Evolutionary conservation across 2,329 filamentous ascomycete genomes (phyloP).

Genomic region (Colletotrichum godetiae): DNA sequence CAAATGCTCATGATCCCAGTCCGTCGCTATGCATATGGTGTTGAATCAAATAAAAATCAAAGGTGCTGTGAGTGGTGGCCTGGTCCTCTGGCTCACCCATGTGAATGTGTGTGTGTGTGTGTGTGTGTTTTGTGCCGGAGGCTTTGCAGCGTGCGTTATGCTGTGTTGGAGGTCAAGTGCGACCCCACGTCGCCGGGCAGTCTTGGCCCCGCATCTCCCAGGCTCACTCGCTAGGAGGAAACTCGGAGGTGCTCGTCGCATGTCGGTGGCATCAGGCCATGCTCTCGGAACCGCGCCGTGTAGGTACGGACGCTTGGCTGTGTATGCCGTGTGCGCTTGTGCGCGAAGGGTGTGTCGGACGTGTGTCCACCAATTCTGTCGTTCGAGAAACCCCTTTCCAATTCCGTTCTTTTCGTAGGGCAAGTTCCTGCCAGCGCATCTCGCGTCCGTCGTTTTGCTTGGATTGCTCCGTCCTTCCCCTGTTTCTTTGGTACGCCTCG

Average conservation of each 20-base stretch:
- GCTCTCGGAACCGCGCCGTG: constrained; percentile 26
- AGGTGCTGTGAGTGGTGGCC: not conserved
- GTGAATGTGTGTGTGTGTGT: too few species aligned
- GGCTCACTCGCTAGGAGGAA: not conserved
- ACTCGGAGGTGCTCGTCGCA: constrained; percentile 12
- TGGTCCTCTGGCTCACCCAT: constrained; percentile 1
- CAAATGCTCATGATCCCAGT: constrained; percentile 27
- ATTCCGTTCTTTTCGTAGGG: not conserved
- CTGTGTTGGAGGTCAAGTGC: constrained; percentile 19
- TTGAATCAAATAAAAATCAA: constrained; percentile 19
- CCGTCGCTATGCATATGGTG: constrained; percentile 36
- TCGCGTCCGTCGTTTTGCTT: constrained; percentile 14
- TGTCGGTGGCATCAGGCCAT: constrained; percentile 26
- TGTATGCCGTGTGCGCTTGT: constrained; percentile 15
- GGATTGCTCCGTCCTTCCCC: constrained; percentile 28
- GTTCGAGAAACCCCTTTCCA: not conserved
- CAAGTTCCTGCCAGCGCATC: constrained; percentile 22
- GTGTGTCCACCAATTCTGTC: constrained; percentile 20
- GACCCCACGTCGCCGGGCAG: not conserved
- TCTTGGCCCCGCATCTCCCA: constrained; percentile 19
- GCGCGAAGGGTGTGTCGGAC: constrained; percentile 24
- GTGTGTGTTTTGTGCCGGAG: not conserved
- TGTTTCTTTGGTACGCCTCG: constrained; percentile 29
- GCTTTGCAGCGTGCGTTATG: constrained; percentile 5
- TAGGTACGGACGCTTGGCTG: not conserved